Evolutionary conservation across 225 moss, liverwort and hornwort species (phyloP).

Genomic region (Marchantia polymorpha): DNA sequence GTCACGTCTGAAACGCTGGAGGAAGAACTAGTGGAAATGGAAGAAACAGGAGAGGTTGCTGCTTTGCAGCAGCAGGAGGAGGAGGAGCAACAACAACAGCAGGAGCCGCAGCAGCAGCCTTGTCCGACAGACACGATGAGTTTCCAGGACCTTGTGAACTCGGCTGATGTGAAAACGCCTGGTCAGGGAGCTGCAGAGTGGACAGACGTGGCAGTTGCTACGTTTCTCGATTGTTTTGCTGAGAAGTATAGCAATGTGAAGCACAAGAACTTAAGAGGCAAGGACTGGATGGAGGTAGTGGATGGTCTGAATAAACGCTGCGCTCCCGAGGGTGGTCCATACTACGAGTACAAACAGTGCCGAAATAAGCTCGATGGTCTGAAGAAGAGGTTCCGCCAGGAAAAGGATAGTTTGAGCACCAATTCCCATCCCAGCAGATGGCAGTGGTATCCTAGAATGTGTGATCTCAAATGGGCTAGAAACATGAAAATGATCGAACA

Average conservation of each 20-base stretch:
- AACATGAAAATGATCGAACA: conserved; percentile 19
- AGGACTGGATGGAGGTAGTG: conserved; percentile 26
- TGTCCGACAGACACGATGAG: conserved; percentile 10
- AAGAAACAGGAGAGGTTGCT: conserved; percentile 6
- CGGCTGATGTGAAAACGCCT: conserved; percentile 13
- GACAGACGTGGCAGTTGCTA: conserved; percentile 16
- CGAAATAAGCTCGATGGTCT: conserved; percentile 20
- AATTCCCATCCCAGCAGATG: conserved; percentile 16
- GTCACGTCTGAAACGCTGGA: background rate
- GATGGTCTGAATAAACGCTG: conserved; percentile 15
- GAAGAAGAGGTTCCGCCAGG: conserved; percentile 21
- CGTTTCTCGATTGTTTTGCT: conserved; percentile 19
- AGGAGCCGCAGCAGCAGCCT: background rate
- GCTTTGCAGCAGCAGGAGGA: background rate
- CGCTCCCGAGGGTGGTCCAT: conserved; percentile 11
- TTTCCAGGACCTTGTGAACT: conserved; percentile 15
- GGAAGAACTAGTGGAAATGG: conserved; percentile 5
- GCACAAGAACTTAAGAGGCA: conserved; percentile 11
- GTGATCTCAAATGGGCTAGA: conserved; percentile 17
- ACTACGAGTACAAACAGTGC: conserved; percentile 21
- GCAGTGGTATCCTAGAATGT: conserved; percentile 20
- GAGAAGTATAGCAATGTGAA: conserved; percentile 21
- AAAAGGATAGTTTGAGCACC: conserved; percentile 17
- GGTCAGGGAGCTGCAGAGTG: conserved; percentile 18
- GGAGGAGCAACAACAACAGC: background rate